These are phyloP conservation scores for Termitomyces sp. DNA, from an alignment of 768 basidiomycete genomes.

Conservation along the genomic window DNA sequence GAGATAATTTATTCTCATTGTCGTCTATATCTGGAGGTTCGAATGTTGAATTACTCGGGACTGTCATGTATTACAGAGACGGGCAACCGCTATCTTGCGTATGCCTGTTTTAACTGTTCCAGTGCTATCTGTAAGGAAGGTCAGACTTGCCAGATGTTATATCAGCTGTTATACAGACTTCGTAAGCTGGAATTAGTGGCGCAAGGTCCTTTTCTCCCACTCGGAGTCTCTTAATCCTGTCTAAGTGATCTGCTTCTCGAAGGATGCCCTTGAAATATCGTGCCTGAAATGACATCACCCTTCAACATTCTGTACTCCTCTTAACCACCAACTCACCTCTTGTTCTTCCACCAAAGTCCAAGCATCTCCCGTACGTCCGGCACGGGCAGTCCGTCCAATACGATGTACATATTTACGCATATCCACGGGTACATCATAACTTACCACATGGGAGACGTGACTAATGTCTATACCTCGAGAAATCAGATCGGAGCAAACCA, in stretches of 20 bases:
- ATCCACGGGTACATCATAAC: constrained; percentile 95
- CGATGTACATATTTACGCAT: constrained; percentile 98
- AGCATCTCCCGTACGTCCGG: constrained; percentile 81
- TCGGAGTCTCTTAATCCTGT: constrained; percentile 61
- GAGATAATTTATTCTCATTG: constrained; percentile 13
- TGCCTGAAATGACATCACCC: constrained; percentile 43
- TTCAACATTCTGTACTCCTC: neutral
- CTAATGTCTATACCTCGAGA: constrained; percentile 95
- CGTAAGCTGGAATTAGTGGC: constrained; percentile 54
- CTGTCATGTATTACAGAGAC: neutral
- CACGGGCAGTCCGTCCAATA: constrained; percentile 92
- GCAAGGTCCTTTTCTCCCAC: constrained; percentile 57
- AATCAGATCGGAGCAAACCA: constrained; percentile 95
- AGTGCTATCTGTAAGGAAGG: constrained; percentile 28
- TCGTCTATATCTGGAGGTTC: neutral
- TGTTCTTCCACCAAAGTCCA: constrained; percentile 97
- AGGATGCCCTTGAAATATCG: constrained; percentile 85
- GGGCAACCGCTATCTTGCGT: constrained; percentile 19
- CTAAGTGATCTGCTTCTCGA: constrained; percentile 61
- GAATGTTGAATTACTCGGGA: neutral
- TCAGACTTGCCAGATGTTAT: neutral
- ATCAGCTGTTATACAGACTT: constrained; percentile 36
- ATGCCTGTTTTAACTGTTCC: constrained; percentile 31
- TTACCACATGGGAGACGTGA: constrained; percentile 88
- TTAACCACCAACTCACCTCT: constrained; percentile 42